Evolutionary conservation across 208 protist genomes (phyloP), one percentile per base, ranked within the genome.

Genomic region (Crithidia mellificae): DNA sequence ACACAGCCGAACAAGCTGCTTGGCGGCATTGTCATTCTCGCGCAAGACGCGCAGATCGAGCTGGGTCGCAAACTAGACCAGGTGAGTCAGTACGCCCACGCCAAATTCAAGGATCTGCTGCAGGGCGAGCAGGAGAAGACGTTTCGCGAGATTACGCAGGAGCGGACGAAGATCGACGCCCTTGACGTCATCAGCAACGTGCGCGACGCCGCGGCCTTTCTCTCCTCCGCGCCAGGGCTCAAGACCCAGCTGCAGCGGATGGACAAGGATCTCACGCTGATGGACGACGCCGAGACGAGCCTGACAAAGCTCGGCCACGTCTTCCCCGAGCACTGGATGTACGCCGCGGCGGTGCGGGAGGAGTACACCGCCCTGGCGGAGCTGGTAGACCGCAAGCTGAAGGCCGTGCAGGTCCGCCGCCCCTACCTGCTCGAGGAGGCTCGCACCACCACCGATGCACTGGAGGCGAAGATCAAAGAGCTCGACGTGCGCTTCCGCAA

Each of bases 341-440:
- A 93, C 66, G 82, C 77, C 38, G 80, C 96, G 22, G 80, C 86
- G 49, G 74, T 99, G 19, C 86, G 94, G 24, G 87, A 93, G 44
- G 98, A 99, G 77, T 98, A 91, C 85, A 76, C 54, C 22, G 85
- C 96, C 14, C 92, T 99, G 44, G 88, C 88, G 24, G 93, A 98
- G 43, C 85, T 99, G 30, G 84, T 99, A 27, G 85, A 88, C 11
- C 79, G 87, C 41, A 97, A 97, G 78, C 83, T 97, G 34, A 94
- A 93, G 63, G 79, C 86, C 14, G 66, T 98, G 32, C 82, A 97
- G 63, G 64, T 83, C 46, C 91, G 91, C 47, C 72, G 74, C 14
- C 87, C 87, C 0, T 83, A 88, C 55, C 58, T 96, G 25, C 63
- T 85, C 19, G 74, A 96, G 67, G 70, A 80, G 38, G 84, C 77